Evolutionary conservation across 2,329 filamentous ascomycete species (phyloP).

Genomic region (Pyricularia grisea): DNA sequence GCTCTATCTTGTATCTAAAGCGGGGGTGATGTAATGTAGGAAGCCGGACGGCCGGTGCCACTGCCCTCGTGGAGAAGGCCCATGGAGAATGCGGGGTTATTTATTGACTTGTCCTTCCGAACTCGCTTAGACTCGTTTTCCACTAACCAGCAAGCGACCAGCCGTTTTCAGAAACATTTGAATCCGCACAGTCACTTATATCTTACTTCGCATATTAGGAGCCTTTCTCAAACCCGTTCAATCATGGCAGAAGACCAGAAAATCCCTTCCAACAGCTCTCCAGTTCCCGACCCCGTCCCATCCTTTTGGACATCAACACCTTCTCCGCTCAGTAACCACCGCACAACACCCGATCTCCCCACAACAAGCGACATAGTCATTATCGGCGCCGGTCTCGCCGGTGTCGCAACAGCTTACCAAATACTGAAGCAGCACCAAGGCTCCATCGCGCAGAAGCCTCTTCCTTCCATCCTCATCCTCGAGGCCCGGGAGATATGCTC

Average conservation of each 20-base stretch:
- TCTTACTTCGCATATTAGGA: background rate
- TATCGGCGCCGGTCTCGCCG: constrained; percentile 36
- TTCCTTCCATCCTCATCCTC: constrained; percentile 27
- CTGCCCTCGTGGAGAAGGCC: background rate
- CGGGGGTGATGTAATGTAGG: too few species aligned
- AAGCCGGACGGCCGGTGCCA: background rate
- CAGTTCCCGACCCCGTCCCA: constrained; percentile 15
- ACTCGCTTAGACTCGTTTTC: too few species aligned
- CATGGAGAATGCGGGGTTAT: background rate
- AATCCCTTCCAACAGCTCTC: constrained; percentile 3
- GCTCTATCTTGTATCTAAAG: background rate
- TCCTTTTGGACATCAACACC: constrained; percentile 30
- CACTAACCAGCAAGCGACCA: background rate
- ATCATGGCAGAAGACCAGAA: background rate
- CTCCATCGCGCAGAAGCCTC: background rate
- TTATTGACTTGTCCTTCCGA: background rate
- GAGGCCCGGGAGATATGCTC: constrained; percentile 39
- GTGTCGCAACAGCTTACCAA: constrained; percentile 32
- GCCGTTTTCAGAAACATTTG: background rate
- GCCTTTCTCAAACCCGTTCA: background rate
- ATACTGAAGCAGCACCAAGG: constrained; percentile 14
- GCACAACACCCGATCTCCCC: constrained; percentile 27
- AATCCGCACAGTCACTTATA: background rate
- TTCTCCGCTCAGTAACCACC: constrained; percentile 27
- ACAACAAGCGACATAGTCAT: constrained; percentile 31